Percentiles rank a stretch among this genome's conserved stretches.
These are phyloP conservation scores for Rhododendron mucronatum DNA, from an alignment of 148 eudicot species.

Conservation along the genomic window DNA sequence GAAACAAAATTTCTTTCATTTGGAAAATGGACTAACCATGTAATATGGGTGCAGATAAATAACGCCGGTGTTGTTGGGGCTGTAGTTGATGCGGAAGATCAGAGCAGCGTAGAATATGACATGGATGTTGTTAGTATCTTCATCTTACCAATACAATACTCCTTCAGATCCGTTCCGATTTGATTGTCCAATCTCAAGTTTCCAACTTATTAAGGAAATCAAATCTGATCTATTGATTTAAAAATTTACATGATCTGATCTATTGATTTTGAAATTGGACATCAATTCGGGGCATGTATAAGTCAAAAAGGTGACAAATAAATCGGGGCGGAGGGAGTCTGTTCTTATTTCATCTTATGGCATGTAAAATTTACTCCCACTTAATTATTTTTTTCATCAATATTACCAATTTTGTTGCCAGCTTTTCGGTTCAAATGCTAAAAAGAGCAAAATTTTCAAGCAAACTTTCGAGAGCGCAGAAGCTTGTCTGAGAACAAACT, in stretches of 20 bases:
- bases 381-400: neutral
- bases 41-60: slow-evolving; percentile 7
- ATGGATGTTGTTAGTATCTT: neutral
- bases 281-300: no score
- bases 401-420: neutral
- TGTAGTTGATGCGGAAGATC: neutral
- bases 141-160: neutral
- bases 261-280: no score
- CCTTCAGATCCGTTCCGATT: no score
- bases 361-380: neutral
- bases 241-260: no score
- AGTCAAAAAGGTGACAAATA: no score
- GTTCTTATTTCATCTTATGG: neutral
- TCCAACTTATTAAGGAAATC: no score
- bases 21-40: neutral
- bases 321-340: no score
- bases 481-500: slow-evolving; percentile 41
- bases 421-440: neutral
- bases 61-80: slow-evolving; percentile 11
- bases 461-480: slow-evolving; percentile 24
- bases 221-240: no score
- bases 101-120: neutral
- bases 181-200: no score
- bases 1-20: neutral
- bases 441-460: neutral